Conservation (phyloP, 495 filamentous ascomycete genomes). For the Aspergillus nidulans region DNA sequence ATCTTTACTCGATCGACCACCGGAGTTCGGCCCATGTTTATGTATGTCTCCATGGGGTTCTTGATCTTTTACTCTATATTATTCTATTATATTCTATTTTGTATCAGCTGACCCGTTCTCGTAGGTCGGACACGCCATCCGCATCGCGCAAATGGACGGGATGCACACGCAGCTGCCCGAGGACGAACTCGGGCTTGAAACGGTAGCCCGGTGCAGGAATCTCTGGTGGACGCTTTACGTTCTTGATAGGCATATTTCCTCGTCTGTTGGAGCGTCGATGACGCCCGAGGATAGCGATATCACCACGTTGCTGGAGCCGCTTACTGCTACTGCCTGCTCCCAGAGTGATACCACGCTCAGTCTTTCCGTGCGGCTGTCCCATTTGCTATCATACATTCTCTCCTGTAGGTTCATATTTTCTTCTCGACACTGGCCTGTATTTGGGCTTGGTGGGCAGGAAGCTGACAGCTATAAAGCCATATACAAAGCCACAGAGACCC, state of each 20-base stretch:
- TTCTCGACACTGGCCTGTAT: too few species aligned
- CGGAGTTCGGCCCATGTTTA: slow-evolving; percentile 29
- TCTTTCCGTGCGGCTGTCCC: slow-evolving; percentile 31
- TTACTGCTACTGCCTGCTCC: slow-evolving; percentile 9
- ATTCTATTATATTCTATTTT: too few species aligned
- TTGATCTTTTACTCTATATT: background rate
- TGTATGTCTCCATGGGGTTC: slow-evolving; percentile 16
- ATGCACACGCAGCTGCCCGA: slow-evolving; percentile 36
- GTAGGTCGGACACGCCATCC: slow-evolving; percentile 36
- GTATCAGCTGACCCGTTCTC: background rate
- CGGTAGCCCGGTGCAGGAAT: slow-evolving; percentile 29
- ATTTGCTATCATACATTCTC: slow-evolving; percentile 26
- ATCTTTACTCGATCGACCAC: slow-evolving; percentile 34
- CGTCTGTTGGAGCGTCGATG: slow-evolving; percentile 34
- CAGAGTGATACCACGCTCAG: slow-evolving; percentile 25
- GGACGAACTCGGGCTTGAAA: slow-evolving; percentile 21
- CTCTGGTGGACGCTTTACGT: slow-evolving; percentile 40
- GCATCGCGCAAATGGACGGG: slow-evolving; percentile 33
- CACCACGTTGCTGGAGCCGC: slow-evolving; percentile 23
- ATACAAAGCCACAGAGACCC: slow-evolving; percentile 31
- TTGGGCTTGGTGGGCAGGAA: too few species aligned
- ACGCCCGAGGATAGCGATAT: slow-evolving; percentile 33
- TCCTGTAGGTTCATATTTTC: slow-evolving; percentile 8
- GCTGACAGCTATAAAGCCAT: background rate
- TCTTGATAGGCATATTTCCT: slow-evolving; percentile 34